phyloP scores from a whole-genome alignment of 2,329 filamentous ascomycete genomes.

The Fusarium sarcochroum region DNA sequence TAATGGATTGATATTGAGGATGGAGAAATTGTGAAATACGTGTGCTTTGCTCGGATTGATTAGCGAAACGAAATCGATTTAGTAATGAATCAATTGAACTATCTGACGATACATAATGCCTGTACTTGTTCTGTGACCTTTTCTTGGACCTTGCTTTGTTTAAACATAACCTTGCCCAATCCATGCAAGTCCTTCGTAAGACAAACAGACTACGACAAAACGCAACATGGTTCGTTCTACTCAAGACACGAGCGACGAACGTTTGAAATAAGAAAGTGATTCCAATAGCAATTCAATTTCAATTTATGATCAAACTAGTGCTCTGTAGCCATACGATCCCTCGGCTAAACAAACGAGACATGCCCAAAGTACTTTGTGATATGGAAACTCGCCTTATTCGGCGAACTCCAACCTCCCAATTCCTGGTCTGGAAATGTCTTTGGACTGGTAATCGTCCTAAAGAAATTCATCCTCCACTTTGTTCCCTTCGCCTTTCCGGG shows the following conservation, averaged over 20 bases:
- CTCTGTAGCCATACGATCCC: too few species aligned
- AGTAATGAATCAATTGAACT: conserved; percentile 20
- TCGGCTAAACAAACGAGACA: conserved; percentile 54
- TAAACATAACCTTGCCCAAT: neutral
- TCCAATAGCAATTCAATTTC: neutral
- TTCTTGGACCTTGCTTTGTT: neutral
- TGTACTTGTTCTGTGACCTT: neutral
- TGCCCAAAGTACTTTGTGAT: conserved; percentile 62
- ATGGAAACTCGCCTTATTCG: conserved; percentile 63
- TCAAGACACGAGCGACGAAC: neutral
- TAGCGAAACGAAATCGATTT: neutral
- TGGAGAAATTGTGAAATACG: conserved; percentile 14
- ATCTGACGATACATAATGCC: neutral
- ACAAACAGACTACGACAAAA: too few species aligned
- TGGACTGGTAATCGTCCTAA: conserved; percentile 61
- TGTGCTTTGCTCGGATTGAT: neutral
- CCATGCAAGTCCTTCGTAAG: too few species aligned
- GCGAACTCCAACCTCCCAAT: conserved; percentile 62
- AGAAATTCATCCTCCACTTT: conserved; percentile 67
- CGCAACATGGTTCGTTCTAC: too few species aligned
- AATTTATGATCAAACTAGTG: neutral
- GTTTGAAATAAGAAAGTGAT: neutral
- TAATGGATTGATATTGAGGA: neutral
- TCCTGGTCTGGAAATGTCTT: conserved; percentile 60
- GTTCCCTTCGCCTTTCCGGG: conserved; percentile 58